Evolutionary conservation across 768 basidiomycete genomes (phyloP).

Genomic region (Grammothele lineata): DNA sequence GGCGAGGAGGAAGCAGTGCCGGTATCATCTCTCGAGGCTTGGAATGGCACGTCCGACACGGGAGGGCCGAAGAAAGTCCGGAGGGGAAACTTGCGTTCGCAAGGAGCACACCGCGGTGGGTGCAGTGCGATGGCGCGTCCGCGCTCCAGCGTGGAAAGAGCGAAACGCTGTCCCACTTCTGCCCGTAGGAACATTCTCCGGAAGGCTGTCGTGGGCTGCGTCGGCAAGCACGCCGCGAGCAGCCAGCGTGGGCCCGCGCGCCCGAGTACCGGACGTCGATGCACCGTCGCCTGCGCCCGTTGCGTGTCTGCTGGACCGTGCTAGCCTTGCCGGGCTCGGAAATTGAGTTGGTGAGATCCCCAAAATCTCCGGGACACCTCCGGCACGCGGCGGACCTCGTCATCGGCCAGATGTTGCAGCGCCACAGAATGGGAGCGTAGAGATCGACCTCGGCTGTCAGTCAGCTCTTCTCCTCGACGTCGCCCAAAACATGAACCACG

Average conservation of each 20-base stretch:
- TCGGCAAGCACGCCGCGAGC: too few relatives aligned
- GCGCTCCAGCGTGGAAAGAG: conserved; percentile 10
- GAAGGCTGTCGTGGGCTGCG: conserved; percentile 5
- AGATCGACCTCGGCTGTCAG: background rate
- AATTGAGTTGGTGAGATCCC: conserved; percentile 11
- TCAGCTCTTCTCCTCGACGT: too few relatives aligned
- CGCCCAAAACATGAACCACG: too few relatives aligned
- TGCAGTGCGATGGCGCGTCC: conserved; percentile 7
- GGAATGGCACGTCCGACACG: conserved; percentile 35
- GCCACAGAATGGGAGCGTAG: background rate
- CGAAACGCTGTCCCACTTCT: too few relatives aligned
- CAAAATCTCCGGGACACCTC: conserved; percentile 12
- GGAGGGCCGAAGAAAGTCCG: conserved; percentile 48
- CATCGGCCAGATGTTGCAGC: too few relatives aligned
- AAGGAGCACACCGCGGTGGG: conserved; percentile 1
- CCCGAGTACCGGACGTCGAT: too few relatives aligned
- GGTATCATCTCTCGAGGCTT: conserved; percentile 24
- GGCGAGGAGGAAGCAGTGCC: conserved; percentile 17
- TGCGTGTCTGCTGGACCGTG: too few relatives aligned
- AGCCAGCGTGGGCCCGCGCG: too few relatives aligned
- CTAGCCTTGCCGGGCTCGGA: too few relatives aligned
- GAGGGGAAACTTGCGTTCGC: conserved; percentile 14
- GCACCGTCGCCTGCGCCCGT: too few relatives aligned
- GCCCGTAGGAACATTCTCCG: conserved; percentile 7
- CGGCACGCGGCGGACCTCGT: background rate